A percentile compares a stretch with the other conserved stretches of the same genome.
Conservation (phyloP, 306 rosid genomes). For the Inga oerstediana region DNA sequence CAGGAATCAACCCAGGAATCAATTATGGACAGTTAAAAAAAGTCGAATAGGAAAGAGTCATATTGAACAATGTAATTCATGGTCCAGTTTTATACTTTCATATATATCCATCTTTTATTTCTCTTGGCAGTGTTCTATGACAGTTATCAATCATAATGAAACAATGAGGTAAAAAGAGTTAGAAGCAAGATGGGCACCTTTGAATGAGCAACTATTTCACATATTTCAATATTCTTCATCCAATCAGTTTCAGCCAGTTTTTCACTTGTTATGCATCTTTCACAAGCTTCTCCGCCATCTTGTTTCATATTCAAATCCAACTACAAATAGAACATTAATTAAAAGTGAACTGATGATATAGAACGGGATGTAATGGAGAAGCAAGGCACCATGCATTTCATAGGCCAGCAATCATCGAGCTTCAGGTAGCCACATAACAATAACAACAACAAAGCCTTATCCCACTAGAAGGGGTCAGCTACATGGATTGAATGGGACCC, state of each 20-base stretch:
- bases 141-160: constrained; percentile 31
- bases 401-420: too few relatives aligned
- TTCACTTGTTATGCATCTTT: constrained; percentile 83
- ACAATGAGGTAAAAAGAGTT: not conserved
- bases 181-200: constrained; percentile 51
- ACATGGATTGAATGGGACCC: too few relatives aligned
- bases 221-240: constrained; percentile 81
- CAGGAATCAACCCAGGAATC: not conserved
- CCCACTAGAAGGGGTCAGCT: too few relatives aligned
- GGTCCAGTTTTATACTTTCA: too few relatives aligned
- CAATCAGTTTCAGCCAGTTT: constrained; percentile 82
- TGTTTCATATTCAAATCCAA: constrained; percentile 31
- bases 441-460: too few relatives aligned
- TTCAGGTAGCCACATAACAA: too few relatives aligned
- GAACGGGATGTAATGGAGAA: not conserved
- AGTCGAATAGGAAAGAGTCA: not conserved
- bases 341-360: constrained; percentile 3
- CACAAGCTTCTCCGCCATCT: constrained; percentile 88
- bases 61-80: not conserved
- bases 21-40: not conserved
- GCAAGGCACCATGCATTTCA: not conserved
- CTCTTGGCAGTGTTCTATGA: constrained; percentile 3
- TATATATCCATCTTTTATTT: constrained; percentile 16
- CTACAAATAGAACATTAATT: constrained; percentile 17
- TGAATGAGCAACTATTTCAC: constrained; percentile 81